Evolutionary conservation across 1,284 basidiomycete species (phyloP), one percentile per base, ranked within the genome.

Genomic region (Stereum hirsutum): DNA sequence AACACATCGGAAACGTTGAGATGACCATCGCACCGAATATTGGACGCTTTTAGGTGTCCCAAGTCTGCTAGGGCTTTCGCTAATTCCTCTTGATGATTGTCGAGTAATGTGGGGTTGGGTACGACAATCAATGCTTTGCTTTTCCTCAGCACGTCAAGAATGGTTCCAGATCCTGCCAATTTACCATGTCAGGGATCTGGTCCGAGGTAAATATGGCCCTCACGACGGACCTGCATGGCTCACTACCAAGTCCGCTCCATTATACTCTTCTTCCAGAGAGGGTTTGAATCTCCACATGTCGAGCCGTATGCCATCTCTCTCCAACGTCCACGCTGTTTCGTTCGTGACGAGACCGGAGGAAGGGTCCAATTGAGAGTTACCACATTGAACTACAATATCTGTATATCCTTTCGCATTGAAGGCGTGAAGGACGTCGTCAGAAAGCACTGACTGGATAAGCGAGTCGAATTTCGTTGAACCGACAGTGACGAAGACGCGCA

Each of bases 51-150:
- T 33, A 93, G 65, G 62, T 92, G 75, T 1, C 78, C 75, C 24
- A 79, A 69, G 19, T 61, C 59, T 15, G 67, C 66, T 39, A 98
- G 68, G 14, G 81, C 80, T 33, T 73, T 64, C 0, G 95, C 91
- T 5, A 99, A 70, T 57, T 99, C 92, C 35, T 79, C 71, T 67
- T 99, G 95, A 56, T 99, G 95, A 60, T 97, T 89, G 62, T 97
- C 87, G 64, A 95, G 78, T 37, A 99, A 66, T 2, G 85, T 81
- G 25, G 81, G 69, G 58, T 99, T 99, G 10, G 93, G 92, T 1
- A 97, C 82, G 11, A 90, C 87, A 49, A 99, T 81, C 50, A 98
- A 67, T 6, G 78, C 75, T 54, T 85, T 89, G 25, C 69, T 65
- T 41, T 76, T 69, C 21, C 93, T 74, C 34, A 98, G 68, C 10